Percentiles rank a stretch among this genome's conserved stretches.
phyloP scores from a whole-genome alignment of 2,329 filamentous ascomycete species.

The Chaetomium sp. region DNA sequence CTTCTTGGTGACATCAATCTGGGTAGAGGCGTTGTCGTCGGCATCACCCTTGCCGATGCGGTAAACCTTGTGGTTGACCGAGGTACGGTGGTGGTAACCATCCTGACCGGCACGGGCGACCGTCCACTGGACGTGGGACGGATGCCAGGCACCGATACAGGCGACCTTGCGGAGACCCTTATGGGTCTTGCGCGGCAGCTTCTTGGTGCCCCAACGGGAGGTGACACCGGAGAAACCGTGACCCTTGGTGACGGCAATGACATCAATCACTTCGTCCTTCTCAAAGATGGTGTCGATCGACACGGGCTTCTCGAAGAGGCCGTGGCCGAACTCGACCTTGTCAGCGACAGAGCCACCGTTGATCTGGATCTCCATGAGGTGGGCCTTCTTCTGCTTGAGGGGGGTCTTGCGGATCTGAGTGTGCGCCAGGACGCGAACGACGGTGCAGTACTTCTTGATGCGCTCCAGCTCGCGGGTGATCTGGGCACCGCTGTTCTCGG shows the following conservation, averaged over 20 bases:
- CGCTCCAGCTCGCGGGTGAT: conserved; percentile 97
- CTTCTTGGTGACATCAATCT: conserved; percentile 98
- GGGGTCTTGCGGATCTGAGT: conserved; percentile 99
- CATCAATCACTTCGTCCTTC: conserved; percentile 99
- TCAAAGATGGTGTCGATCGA: conserved; percentile 92
- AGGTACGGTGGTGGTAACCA: conserved; percentile 99
- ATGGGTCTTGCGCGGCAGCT: conserved; percentile 99
- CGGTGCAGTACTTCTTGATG: conserved; percentile 99
- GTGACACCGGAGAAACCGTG: conserved; percentile 98
- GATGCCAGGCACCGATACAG: conserved; percentile 99
- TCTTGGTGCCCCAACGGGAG: conserved; percentile 98
- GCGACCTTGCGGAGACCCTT: conserved; percentile 99
- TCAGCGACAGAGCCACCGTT: conserved; percentile 94
- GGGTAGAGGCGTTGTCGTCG: conserved; percentile 88
- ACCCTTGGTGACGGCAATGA: conserved; percentile 99
- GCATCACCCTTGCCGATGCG: conserved; percentile 89
- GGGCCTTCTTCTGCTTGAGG: conserved; percentile 99
- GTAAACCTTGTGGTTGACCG: conserved; percentile 99
- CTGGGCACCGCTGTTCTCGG: conserved; percentile 81
- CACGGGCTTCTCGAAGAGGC: conserved; percentile 98
- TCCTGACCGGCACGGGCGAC: conserved; percentile 99
- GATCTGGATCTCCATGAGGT: conserved; percentile 99
- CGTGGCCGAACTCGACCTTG: conserved; percentile 94
- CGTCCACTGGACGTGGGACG: conserved; percentile 99
- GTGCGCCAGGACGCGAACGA: conserved; percentile 98